These are phyloP conservation scores for Dendrothele bispora DNA, from an alignment of 768 basidiomycete genomes.

Conservation along the genomic window DNA sequence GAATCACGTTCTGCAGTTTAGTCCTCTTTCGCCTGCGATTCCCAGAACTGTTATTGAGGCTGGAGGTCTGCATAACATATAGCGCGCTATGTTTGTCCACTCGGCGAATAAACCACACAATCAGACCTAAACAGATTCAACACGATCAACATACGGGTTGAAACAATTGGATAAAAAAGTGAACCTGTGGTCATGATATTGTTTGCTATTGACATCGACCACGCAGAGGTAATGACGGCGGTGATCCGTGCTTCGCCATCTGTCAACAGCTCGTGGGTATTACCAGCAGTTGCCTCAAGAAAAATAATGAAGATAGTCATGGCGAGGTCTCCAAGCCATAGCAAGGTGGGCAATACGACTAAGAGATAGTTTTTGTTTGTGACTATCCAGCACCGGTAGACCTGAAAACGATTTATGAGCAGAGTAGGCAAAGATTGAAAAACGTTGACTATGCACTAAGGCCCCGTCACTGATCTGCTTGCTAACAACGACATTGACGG, in stretches of 20 bases:
- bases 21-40: neutral
- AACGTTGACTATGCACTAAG: slow-evolving; percentile 1
- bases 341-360: neutral
- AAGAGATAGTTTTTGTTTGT: slow-evolving; percentile 2
- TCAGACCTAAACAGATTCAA: too few species aligned
- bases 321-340: slow-evolving; percentile 1
- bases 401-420: neutral
- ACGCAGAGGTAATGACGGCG: neutral
- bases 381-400: neutral
- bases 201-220: slow-evolving; percentile 1
- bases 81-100: slow-evolving; percentile 8
- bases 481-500: slow-evolving; percentile 1
- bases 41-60: neutral
- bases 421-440: too few species aligned
- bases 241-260: neutral
- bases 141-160: neutral
- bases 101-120: slow-evolving; percentile 12
- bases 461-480: slow-evolving; percentile 11
- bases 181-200: slow-evolving; percentile 2
- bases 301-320: neutral
- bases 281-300: slow-evolving; percentile 2
- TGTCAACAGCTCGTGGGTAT: neutral
- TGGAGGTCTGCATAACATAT: neutral
- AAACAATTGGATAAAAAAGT: neutral
- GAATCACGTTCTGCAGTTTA: slow-evolving; percentile 11